phyloP scores from a whole-genome alignment of 352 stramenopile species.

The Pythium volutum region DNA sequence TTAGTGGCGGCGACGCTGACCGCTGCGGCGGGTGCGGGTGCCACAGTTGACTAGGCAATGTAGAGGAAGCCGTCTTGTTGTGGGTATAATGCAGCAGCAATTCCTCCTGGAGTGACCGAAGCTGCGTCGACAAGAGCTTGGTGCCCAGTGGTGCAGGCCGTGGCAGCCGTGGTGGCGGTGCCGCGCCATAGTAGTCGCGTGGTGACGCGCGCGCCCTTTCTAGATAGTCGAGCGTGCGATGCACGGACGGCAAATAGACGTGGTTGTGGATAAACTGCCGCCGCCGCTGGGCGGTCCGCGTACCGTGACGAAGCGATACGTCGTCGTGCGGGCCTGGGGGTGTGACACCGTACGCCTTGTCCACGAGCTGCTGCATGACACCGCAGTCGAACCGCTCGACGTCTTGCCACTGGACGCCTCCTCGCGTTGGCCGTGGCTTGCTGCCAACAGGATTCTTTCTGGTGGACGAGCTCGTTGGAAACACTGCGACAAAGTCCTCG shows the following conservation, averaged over 20 bases:
- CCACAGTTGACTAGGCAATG: slow-evolving; percentile 16
- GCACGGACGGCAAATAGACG: slow-evolving; percentile 35
- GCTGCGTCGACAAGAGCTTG: slow-evolving; percentile 25
- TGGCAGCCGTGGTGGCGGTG: too few relatives aligned
- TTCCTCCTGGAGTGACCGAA: slow-evolving; percentile 34
- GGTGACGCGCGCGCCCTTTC: slow-evolving; percentile 1
- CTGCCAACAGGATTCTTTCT: neutral
- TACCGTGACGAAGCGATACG: slow-evolving; percentile 3
- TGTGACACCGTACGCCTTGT: slow-evolving; percentile 24
- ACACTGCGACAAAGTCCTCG: slow-evolving; percentile 2
- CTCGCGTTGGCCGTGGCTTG: neutral
- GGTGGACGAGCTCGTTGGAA: slow-evolving; percentile 2
- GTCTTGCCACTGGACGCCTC: neutral
- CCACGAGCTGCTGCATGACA: slow-evolving; percentile 18
- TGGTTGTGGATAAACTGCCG: slow-evolving; percentile 23
- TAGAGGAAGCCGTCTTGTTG: neutral
- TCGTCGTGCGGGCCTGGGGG: neutral
- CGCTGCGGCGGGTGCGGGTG: slow-evolving; percentile 14
- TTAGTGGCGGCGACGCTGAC: neutral
- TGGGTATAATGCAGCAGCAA: slow-evolving; percentile 19
- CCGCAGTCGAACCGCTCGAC: slow-evolving; percentile 15
- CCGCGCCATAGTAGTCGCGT: neutral
- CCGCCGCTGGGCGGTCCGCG: slow-evolving; percentile 16
- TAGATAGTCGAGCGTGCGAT: slow-evolving; percentile 20
- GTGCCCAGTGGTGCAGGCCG: slow-evolving; percentile 1